Conservation (phyloP, 2,329 filamentous ascomycete species). For the Biscogniauxia sp. region DNA sequence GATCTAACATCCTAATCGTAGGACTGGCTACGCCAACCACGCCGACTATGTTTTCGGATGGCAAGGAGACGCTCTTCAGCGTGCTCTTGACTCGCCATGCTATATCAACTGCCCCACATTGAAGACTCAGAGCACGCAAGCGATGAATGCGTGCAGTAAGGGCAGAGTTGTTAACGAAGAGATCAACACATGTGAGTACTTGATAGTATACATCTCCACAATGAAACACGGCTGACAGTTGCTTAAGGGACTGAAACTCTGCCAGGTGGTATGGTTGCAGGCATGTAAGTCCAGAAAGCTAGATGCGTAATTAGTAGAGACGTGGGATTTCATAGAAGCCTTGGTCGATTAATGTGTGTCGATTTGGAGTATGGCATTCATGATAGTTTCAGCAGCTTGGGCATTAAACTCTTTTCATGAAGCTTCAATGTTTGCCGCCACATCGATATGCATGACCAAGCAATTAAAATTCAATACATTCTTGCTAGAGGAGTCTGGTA, state of each 20-base stretch:
- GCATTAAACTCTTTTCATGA: too few species aligned
- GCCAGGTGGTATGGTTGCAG: conserved; percentile 15
- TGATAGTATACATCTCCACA: background rate
- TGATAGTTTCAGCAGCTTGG: background rate
- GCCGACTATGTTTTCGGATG: conserved; percentile 45
- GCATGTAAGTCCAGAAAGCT: conserved; percentile 2
- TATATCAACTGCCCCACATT: conserved; percentile 30
- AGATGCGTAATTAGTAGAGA: background rate
- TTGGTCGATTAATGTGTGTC: background rate
- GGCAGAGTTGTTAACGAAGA: conserved; percentile 12
- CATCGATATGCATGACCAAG: too few species aligned
- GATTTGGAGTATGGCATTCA: background rate
- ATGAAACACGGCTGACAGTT: conserved; percentile 3
- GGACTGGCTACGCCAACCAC: conserved; percentile 37
- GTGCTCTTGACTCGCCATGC: conserved; percentile 37
- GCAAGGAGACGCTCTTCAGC: conserved; percentile 42
- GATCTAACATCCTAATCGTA: background rate
- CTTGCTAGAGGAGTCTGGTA: too few species aligned
- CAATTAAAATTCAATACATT: too few species aligned
- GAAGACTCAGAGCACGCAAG: conserved; percentile 19
- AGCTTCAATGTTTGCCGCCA: too few species aligned
- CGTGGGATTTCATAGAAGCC: background rate
- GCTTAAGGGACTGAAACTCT: conserved; percentile 10
- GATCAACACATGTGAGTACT: conserved; percentile 16
- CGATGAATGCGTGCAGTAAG: conserved; percentile 9